Evolutionary conservation across 108 stramenopile species (phyloP).

Genomic region (Nitzschia palea): DNA sequence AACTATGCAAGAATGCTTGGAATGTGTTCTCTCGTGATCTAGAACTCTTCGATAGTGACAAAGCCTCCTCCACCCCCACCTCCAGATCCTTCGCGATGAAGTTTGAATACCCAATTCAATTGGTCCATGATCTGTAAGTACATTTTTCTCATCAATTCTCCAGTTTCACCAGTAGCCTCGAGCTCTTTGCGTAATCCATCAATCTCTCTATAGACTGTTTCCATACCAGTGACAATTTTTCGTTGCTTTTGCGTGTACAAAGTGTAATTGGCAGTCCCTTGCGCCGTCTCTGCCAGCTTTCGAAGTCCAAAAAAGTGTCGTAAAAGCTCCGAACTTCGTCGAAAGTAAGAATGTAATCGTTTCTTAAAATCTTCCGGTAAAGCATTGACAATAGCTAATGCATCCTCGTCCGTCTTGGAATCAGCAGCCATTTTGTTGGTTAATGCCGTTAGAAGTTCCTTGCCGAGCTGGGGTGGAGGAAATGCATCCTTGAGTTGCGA

Average conservation of each 20-base stretch:
- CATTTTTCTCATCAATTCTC: conserved; percentile 78
- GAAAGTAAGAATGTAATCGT: conserved; percentile 73
- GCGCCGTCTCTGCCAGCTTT: conserved; percentile 30
- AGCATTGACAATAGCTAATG: conserved; percentile 57
- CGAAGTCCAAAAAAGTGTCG: conserved; percentile 87
- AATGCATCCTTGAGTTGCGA: conserved; percentile 44
- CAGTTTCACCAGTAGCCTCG: conserved; percentile 54
- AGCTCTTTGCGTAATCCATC: conserved; percentile 55
- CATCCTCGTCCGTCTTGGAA: conserved; percentile 79
- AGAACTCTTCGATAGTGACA: conserved; percentile 56
- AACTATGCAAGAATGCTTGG: too few relatives aligned
- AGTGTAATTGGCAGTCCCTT: conserved; percentile 6
- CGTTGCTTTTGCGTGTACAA: conserved; percentile 51
- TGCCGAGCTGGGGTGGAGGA: conserved; percentile 71
- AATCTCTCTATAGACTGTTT: conserved; percentile 66
- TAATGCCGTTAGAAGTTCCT: conserved; percentile 62
- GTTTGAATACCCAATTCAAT: conserved; percentile 84
- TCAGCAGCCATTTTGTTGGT: conserved; percentile 84
- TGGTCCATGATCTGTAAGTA: conserved; percentile 89
- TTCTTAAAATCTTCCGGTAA: conserved; percentile 76
- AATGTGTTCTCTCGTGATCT: too few relatives aligned
- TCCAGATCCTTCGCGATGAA: conserved; percentile 67
- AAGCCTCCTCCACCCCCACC: conserved; percentile 72
- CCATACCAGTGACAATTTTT: conserved; percentile 79
- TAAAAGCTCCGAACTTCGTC: conserved; percentile 76